Evolutionary conservation across 768 basidiomycete species (phyloP), one percentile per base, ranked within the genome.

Genomic region (Termitomyces sp.): DNA sequence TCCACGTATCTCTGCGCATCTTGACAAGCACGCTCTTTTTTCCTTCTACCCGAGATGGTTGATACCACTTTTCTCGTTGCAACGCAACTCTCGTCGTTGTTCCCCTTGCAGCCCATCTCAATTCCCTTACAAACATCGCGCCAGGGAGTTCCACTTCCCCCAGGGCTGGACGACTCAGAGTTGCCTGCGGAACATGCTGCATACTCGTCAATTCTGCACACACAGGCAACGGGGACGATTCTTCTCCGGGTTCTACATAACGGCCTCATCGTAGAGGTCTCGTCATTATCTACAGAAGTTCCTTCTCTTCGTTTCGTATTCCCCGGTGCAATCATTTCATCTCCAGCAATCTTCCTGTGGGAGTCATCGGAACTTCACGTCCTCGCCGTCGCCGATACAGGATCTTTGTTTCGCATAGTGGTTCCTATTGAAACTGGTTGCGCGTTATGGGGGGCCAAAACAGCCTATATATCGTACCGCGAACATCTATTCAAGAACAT

Each of bases 221-320:
- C 85, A 5, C 74, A 77, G 14, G 67, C 72, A 40, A 82, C 86
- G 3, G 88, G 89, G 16, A 80, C 87, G 51, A 78, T 94, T 55
- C 80, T 93, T 54, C 71, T 87, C 50, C 87, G 93, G 60, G 80
- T 92, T 49, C 77, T 93, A 56, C 87, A 93, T 61, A 84, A 81
- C 48, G 88, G 87, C 28, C 72, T 85, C 62, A 86, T 92, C 52
- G 71, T 93, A 46, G 91, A 95, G 67, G 82, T 95, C 49, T 68
- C 86, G 40, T 90, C 91, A n/a, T 75, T 93, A 48, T 83, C 89
- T 5, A 79, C 81, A 1, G 75, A 83, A 63, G 75, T 86, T 2
- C 76, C 81, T 35, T 85, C 91, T 18, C 80, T 93, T 62, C 85
- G 91, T 58, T 84, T 95, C 69, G 78, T 89, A 63, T 91, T 93